A percentile compares a stretch with the other conserved stretches of the same genome.
Evolutionary conservation across 2,329 filamentous ascomycete species (phyloP).

Genomic region (Aspergillus aculeatus): DNA sequence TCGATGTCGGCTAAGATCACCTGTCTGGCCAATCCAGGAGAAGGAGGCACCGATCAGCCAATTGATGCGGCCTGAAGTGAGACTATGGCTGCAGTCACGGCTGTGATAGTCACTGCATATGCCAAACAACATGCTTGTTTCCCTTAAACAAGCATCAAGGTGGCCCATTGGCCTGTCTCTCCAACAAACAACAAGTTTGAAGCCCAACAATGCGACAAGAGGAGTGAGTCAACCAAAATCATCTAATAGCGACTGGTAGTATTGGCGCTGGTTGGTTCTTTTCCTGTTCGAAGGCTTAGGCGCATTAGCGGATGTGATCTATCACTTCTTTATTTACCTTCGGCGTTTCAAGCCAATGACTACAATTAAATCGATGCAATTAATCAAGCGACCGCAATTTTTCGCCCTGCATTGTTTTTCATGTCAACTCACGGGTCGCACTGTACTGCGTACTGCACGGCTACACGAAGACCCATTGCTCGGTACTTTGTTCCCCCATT

Average conservation of each 20-base stretch:
- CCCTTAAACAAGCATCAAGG: not conserved
- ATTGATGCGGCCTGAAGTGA: not conserved
- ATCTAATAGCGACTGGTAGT: not conserved
- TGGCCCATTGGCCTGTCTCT: not conserved
- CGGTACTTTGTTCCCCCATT: slow-evolving; percentile 9
- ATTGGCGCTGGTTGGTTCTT: not conserved
- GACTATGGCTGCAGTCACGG: slow-evolving; percentile 2
- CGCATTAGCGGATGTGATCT: slow-evolving; percentile 12
- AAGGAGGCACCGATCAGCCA: not conserved
- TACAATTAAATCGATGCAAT: not conserved
- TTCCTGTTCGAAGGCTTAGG: not conserved
- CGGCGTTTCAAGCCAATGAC: slow-evolving; percentile 4
- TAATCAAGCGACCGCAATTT: not conserved
- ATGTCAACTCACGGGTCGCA: not conserved
- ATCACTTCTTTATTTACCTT: slow-evolving; percentile 9
- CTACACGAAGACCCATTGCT: slow-evolving; percentile 8
- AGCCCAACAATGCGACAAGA: not conserved
- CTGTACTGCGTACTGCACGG: not conserved
- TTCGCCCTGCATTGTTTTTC: not conserved
- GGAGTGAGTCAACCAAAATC: not conserved
- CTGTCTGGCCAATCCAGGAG: slow-evolving; percentile 1
- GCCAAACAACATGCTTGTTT: not conserved
- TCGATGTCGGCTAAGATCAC: not conserved
- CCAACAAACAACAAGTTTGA: not conserved
- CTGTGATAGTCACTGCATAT: not conserved